A percentile compares a stretch with the other conserved stretches of the same genome.
These are phyloP conservation scores for Meyerozyma elateridarum DNA, from an alignment of 1,139 yeast species.

Conservation along the genomic window DNA sequence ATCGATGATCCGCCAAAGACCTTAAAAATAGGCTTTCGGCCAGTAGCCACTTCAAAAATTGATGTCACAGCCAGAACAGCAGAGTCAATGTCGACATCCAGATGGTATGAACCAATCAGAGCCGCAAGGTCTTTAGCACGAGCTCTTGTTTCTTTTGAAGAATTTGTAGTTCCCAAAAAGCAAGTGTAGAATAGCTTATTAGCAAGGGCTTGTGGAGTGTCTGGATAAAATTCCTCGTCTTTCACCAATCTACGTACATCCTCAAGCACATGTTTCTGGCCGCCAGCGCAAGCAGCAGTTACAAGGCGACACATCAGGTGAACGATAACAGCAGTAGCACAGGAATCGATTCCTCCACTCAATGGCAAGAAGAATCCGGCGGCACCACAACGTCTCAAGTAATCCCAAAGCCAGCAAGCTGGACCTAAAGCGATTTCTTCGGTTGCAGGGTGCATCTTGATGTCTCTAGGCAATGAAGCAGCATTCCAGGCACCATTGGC, in stretches of 20 bases:
- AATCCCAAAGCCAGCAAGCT: slow-evolving; percentile 99
- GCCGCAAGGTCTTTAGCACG: slow-evolving; percentile 78
- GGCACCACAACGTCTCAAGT: slow-evolving; percentile 80
- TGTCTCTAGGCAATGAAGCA: slow-evolving; percentile 53
- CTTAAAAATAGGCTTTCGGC: slow-evolving; percentile 80
- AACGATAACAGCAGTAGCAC: slow-evolving; percentile 94
- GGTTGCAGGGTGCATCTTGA: slow-evolving; percentile 74
- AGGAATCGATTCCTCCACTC: slow-evolving; percentile 96
- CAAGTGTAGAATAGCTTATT: slow-evolving; percentile 76
- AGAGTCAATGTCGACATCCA: slow-evolving; percentile 86
- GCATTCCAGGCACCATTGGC: slow-evolving; percentile 55
- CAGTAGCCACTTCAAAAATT: slow-evolving; percentile 85
- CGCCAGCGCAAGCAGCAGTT: slow-evolving; percentile 56
- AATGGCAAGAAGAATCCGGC: slow-evolving; percentile 91
- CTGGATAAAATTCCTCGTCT: slow-evolving; percentile 58
- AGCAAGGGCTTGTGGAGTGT: slow-evolving; percentile 72
- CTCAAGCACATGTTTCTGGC: slow-evolving; percentile 65
- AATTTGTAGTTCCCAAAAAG: slow-evolving; percentile 93
- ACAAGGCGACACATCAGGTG: slow-evolving; percentile 92
- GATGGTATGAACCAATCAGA: slow-evolving; percentile 82
- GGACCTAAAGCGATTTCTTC: slow-evolving; percentile 98
- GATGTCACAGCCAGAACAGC: slow-evolving; percentile 69
- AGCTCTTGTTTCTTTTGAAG: slow-evolving; percentile 77
- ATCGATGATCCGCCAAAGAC: slow-evolving; percentile 90
- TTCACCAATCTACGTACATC: slow-evolving; percentile 66